Base-by-base conservation (phyloP, 768 basidiomycete genomes). In the Boletellus sp. region DNA sequence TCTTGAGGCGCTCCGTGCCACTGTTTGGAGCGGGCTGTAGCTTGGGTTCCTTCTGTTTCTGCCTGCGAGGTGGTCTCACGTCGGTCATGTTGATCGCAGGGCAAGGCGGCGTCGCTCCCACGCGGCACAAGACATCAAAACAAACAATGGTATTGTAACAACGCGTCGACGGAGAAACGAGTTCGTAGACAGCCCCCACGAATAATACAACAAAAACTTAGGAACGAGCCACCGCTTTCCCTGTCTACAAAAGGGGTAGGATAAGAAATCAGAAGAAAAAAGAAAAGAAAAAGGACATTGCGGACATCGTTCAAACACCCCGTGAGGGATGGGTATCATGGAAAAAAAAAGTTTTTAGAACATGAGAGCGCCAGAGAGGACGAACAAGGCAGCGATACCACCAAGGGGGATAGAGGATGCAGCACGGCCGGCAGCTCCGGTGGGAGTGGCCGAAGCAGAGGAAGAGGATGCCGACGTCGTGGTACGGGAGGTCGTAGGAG, bases 1-100 rank as follows among this genome's bases (percentile, higher is more conserved):
- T 84, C 76, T 99, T 98, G 59, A 93, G 72, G 5, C 87, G 80
- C 53, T 87, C 85, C 5, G 69, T 68, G 17, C 70, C 68, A 17
- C 49, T 28, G 28, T 28, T 63, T 4, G 47, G 56, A 7, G 54
- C 48, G 16, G 51, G 67, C 13, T 68, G 70, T 1, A 63, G 57
- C 34, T 60, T 70, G 26, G 51, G 51, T 53, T 72, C 70, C 53
- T 69, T 73, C 39, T 65, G 59, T 48, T 51, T 67, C 44, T 56
- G 63, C 50, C 58, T 70, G 43, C 57, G 55, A 17, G 33, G 42
- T 4, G 28, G 43, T 49, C 58, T 70, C 20, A 45, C 19, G 15
- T 60, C 56, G 10, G 51, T 54, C 42, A 50, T 50, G 8, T n/a
- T n/a, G n/a, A n/a, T n/a, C n/a, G n/a, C n/a, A n/a, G n/a, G n/a